phyloP scores from a whole-genome alignment of 2,329 filamentous ascomycete species.

The Alternaria infectoria region DNA sequence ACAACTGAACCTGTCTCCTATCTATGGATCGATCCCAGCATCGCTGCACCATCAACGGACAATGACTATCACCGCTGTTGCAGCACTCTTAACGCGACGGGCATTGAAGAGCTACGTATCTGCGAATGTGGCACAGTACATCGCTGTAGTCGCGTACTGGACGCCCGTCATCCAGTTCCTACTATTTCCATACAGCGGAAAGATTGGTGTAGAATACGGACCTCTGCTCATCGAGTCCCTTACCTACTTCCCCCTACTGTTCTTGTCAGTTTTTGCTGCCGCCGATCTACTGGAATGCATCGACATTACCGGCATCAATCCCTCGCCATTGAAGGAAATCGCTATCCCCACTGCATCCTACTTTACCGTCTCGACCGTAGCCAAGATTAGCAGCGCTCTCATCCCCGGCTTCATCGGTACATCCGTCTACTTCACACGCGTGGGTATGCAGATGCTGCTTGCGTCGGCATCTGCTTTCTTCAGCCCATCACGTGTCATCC shows the following conservation, averaged over 20 bases:
- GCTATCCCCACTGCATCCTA: conserved; percentile 71
- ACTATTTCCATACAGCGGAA: conserved; percentile 69
- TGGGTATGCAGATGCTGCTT: conserved; percentile 74
- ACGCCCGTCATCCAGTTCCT: conserved; percentile 75
- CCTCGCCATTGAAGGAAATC: conserved; percentile 66
- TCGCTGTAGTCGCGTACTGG: conserved; percentile 78
- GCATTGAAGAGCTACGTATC: conserved; percentile 59
- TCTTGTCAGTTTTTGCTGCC: conserved; percentile 49
- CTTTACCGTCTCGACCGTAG: conserved; percentile 62
- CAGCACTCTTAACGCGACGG: conserved; percentile 74
- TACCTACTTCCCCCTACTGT: conserved; percentile 66
- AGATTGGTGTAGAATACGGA: conserved; percentile 72
- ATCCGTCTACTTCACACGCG: conserved; percentile 69
- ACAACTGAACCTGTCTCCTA: conserved; percentile 78
- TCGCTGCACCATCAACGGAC: conserved; percentile 71
- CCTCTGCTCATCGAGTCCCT: conserved; percentile 76
- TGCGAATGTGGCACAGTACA: conserved; percentile 57
- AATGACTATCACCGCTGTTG: conserved; percentile 70
- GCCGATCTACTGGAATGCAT: conserved; percentile 65
- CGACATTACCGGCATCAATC: conserved; percentile 62
- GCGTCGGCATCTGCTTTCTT: conserved; percentile 69
- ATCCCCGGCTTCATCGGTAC: conserved; percentile 64
- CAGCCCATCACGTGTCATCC: conserved; percentile 71
- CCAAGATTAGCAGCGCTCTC: conserved; percentile 50
- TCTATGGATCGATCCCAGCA: conserved; percentile 85